Conservation (phyloP, 148 eudicot species). For the Chenopodium berlandieri region DNA sequence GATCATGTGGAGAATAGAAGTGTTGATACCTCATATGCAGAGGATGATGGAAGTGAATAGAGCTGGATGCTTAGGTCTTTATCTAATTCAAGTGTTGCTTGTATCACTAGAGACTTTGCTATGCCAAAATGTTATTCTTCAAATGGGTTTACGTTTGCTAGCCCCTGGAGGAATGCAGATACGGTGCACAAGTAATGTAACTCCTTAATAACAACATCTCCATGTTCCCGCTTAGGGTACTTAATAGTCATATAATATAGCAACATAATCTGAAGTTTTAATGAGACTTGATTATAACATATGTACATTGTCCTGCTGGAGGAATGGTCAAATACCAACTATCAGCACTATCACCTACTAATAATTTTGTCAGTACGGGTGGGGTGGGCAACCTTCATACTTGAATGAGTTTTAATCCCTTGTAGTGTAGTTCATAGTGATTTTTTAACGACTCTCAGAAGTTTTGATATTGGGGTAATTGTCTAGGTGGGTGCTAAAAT, state of each 20-base stretch:
- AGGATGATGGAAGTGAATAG: constrained; percentile 87
- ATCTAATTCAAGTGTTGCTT: constrained; percentile 91
- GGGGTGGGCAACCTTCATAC: not conserved
- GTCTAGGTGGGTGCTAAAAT: constrained; percentile 88
- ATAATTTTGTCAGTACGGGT: not conserved
- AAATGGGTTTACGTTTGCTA: constrained; percentile 87
- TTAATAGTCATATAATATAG: not conserved
- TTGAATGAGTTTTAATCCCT: not conserved
- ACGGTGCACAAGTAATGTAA: constrained; percentile 73
- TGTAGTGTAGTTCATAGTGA: not conserved
- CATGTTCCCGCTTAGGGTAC: not conserved
- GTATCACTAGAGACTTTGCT: constrained; percentile 87
- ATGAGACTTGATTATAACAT: not conserved
- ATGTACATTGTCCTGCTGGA: no score
- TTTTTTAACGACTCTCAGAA: not conserved
- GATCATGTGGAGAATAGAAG: constrained; percentile 58
- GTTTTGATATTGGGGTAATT: constrained; percentile 4
- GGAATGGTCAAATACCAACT: not conserved
- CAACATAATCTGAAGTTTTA: not conserved
- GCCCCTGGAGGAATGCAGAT: constrained; percentile 99
- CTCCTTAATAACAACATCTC: not conserved
- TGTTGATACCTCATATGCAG: constrained; percentile 41
- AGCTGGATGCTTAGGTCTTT: constrained; percentile 82
- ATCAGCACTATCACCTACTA: not conserved
- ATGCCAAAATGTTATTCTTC: constrained; percentile 98